phyloP scores from a whole-genome alignment of 2,329 filamentous ascomycete genomes.

The Xylariaceae sp. region DNA sequence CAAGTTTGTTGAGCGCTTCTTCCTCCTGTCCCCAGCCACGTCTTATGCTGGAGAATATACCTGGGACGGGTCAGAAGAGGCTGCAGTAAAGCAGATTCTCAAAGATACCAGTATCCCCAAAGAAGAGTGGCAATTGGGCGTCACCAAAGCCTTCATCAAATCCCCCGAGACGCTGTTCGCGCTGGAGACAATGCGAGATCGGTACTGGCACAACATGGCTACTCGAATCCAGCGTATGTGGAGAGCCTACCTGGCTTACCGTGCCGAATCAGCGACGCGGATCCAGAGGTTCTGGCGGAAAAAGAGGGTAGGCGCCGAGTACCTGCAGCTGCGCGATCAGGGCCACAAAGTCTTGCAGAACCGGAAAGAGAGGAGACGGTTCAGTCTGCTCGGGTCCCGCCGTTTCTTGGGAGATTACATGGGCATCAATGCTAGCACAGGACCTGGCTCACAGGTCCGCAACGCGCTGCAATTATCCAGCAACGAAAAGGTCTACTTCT shows the following conservation, averaged over 20 bases:
- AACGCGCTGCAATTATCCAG: constrained; percentile 62
- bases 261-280: constrained; percentile 82
- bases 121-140: constrained; percentile 95
- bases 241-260: constrained; percentile 90
- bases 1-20: constrained; percentile 97
- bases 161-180: constrained; percentile 95
- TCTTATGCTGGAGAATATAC: constrained; percentile 97
- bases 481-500: constrained; percentile 77
- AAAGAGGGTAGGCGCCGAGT: constrained; percentile 84
- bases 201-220: constrained; percentile 99
- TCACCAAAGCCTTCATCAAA: constrained; percentile 96
- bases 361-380: constrained; percentile 84
- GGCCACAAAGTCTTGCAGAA: constrained; percentile 75
- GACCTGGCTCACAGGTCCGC: constrained; percentile 74
- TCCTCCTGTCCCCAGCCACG: constrained; percentile 85
- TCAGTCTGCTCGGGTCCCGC: constrained; percentile 84
- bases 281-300: constrained; percentile 96
- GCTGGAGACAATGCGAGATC: constrained; percentile 92
- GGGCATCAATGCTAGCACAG: constrained; percentile 71
- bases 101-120: constrained; percentile 93
- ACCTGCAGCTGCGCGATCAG: constrained; percentile 78
- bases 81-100: constrained; percentile 83
- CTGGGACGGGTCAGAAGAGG: constrained; percentile 82
- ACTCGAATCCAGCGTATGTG: constrained; percentile 95
- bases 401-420: constrained; percentile 94